Conservation (phyloP, 2,329 filamentous ascomycete genomes). For the Colletotrichum sp. region DNA sequence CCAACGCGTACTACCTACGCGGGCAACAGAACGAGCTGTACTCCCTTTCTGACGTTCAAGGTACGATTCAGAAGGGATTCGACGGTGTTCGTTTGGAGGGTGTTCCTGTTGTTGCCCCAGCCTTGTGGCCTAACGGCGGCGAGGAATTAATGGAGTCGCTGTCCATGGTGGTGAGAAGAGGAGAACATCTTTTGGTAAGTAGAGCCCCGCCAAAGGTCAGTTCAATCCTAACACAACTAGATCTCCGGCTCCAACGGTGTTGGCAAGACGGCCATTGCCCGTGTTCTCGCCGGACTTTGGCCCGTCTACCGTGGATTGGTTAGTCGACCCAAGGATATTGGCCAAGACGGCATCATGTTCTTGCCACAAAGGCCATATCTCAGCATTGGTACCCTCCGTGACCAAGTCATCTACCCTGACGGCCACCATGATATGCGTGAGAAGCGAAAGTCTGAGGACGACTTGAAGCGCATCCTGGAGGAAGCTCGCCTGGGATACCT, state of each 20-base stretch:
- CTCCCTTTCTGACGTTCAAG: constrained; percentile 89
- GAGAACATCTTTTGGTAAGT: constrained; percentile 82
- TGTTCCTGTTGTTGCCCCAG: constrained; percentile 89
- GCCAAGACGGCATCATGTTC: constrained; percentile 97
- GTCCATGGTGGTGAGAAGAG: constrained; percentile 86
- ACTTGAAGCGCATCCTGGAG: constrained; percentile 80
- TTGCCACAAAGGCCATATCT: constrained; percentile 93
- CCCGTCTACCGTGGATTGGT: constrained; percentile 94
- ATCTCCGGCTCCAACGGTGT: constrained; percentile 96
- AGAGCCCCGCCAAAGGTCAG: not conserved
- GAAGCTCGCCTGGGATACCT: constrained; percentile 88
- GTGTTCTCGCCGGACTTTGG: constrained; percentile 92
- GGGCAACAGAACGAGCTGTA: constrained; percentile 79
- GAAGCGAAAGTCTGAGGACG: constrained; percentile 76
- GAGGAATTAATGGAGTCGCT: constrained; percentile 90
- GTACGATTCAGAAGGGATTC: constrained; percentile 92
- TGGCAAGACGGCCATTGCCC: constrained; percentile 87
- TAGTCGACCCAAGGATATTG: constrained; percentile 79
- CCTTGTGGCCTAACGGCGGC: constrained; percentile 86
- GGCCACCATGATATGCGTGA: constrained; percentile 93
- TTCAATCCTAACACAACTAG: constrained; percentile 31
- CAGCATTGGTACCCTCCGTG: constrained; percentile 88
- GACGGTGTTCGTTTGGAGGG: constrained; percentile 93
- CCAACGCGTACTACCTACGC: constrained; percentile 80
- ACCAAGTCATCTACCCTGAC: constrained; percentile 98